Conservation (phyloP, 1,284 basidiomycete species). For the Ganoderma sinense region DNA sequence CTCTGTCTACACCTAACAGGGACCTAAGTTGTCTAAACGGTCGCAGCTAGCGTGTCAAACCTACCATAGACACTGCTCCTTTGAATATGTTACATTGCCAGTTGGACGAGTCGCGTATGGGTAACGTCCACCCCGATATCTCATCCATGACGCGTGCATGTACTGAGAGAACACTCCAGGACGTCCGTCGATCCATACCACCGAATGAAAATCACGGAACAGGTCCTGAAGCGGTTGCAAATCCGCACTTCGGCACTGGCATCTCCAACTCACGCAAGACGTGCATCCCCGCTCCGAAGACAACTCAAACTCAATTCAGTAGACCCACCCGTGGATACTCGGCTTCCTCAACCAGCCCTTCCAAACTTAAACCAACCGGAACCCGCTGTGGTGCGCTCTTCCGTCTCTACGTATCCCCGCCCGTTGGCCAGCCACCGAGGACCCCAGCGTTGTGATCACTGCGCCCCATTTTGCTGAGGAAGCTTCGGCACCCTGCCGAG, state of each 20-base stretch:
- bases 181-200: too few relatives aligned
- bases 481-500: conserved; percentile 21
- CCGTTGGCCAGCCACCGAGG: not conserved
- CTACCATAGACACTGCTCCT: too few relatives aligned
- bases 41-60: too few relatives aligned
- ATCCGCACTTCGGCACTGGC: not conserved
- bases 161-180: too few relatives aligned
- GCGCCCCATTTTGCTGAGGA: conserved; percentile 17
- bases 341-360: not conserved
- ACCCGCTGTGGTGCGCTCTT: not conserved
- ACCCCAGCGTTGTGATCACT: not conserved
- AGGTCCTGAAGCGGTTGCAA: not conserved
- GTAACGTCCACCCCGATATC: too few relatives aligned
- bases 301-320: not conserved
- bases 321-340: not conserved
- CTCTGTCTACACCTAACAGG: too few relatives aligned
- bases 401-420: not conserved
- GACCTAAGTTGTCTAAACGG: too few relatives aligned
- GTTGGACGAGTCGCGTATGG: too few relatives aligned
- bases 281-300: not conserved
- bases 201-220: not conserved
- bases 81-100: too few relatives aligned
- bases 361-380: not conserved
- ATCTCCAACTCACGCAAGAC: not conserved
- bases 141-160: too few relatives aligned